Base-by-base conservation (phyloP, 164 flowering plant species). In the Cinnamomum chago region DNA sequence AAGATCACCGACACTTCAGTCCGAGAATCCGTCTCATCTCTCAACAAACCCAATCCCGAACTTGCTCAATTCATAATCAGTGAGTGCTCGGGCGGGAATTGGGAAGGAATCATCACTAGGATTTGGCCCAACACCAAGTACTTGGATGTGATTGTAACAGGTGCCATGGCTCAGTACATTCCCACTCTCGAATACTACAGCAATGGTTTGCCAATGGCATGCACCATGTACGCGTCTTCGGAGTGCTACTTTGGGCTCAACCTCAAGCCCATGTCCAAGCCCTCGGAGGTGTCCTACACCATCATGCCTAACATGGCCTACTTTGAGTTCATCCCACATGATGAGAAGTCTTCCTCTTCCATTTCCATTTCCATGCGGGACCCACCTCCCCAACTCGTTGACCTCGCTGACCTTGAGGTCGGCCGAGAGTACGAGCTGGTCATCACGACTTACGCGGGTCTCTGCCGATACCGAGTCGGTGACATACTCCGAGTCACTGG, bases 51-150 rank as follows among this genome's bases (percentile, higher is more conserved):
- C 0, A 67, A 88, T 70, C 86, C 87, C 0, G 84, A 86, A 15
- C 84, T 88, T 2, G 90, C 94, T 0, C 78, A 72, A 3, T 86
- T 89, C 75, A 76, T 90, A 28, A 52, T 68, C 20, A 51, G 67
- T 2, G 86, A 85, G 74, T 92, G 97, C 75, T 81, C 80, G 2
- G 74, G 33, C 0, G 93, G 77, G 47, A 81, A 84, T 0, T 90
- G 90, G 94, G 90, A 88, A 40, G 80, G 90, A 4, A 90, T 92
- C 28, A 85, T 92, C n/a, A 77, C 78, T 0, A 76, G 87, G 51
- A 86, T 92, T 58, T 92, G 97, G 97, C 97, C 97, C 15, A 92
- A 92, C 75, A 87, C 97, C 2, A 92, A 88, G 81, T 92, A 90
- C 27, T 81, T 92, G 6, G 97, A 92, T 22, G 97, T 92, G 33